phyloP scores from a whole-genome alignment of 1,139 yeast species.

The Pichia sp. region DNA sequence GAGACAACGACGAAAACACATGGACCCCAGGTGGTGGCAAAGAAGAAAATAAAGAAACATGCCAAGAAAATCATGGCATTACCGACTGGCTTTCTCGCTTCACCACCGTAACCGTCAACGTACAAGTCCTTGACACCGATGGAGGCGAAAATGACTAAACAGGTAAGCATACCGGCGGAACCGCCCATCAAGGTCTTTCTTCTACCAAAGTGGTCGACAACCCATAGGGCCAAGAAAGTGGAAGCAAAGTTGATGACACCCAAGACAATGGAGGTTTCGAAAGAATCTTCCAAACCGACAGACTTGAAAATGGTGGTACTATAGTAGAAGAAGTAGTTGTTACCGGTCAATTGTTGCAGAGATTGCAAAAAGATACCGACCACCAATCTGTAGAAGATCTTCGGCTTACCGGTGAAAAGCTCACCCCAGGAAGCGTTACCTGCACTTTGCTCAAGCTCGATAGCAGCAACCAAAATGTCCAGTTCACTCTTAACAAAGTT shows the following conservation, averaged over 20 bases:
- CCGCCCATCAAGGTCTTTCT: constrained; percentile 63
- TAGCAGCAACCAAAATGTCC: constrained; percentile 57
- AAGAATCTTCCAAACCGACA: constrained; percentile 70
- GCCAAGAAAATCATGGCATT: constrained; percentile 74
- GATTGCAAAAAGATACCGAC: constrained; percentile 65
- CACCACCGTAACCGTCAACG: constrained; percentile 42
- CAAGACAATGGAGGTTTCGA: constrained; percentile 68
- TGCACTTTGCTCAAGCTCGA: constrained; percentile 57
- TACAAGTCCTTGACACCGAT: constrained; percentile 65
- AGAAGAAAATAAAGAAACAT: constrained; percentile 74
- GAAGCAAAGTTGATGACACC: constrained; percentile 78
- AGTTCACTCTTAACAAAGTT: constrained; percentile 55
- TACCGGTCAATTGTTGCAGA: constrained; percentile 75
- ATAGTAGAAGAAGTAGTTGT: constrained; percentile 77
- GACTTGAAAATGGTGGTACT: constrained; percentile 75
- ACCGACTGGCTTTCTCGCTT: constrained; percentile 50
- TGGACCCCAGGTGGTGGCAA: constrained; percentile 88
- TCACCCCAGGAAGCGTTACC: constrained; percentile 71
- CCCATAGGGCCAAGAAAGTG: constrained; percentile 62
- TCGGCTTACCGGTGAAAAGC: constrained; percentile 62
- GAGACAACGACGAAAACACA: constrained; percentile 73
- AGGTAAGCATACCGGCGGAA: constrained; percentile 57
- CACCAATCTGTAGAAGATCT: constrained; percentile 57
- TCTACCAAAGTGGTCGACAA: constrained; percentile 69
- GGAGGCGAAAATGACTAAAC: constrained; percentile 63